Conservation (phyloP, 2,329 filamentous ascomycete species). For the Microdochium trichocladiopsis region DNA sequence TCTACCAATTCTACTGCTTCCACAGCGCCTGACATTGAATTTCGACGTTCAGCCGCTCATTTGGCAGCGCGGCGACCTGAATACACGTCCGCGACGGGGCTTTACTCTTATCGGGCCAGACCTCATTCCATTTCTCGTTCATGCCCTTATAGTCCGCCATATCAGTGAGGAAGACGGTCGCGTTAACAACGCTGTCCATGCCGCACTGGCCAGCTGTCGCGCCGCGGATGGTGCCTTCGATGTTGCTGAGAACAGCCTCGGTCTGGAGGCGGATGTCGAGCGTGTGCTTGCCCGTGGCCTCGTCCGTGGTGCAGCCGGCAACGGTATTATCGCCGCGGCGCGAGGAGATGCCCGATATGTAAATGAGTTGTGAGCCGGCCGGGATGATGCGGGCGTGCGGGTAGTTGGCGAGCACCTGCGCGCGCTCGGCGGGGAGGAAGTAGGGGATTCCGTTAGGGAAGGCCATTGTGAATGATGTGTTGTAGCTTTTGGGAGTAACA, state of each 20-base stretch:
- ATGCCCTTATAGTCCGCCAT: constrained; percentile 23
- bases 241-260: constrained; percentile 22
- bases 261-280: constrained; percentile 22
- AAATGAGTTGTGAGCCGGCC: constrained; percentile 14
- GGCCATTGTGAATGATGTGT: constrained; percentile 6
- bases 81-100: constrained; percentile 24
- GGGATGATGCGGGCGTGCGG: constrained; percentile 22
- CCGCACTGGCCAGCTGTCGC: constrained; percentile 17
- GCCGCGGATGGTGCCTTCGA: constrained; percentile 19
- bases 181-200: constrained; percentile 23
- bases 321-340: constrained; percentile 23
- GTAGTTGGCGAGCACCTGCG: constrained; percentile 26
- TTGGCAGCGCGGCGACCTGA: constrained; percentile 23
- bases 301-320: constrained; percentile 17
- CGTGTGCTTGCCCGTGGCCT: constrained; percentile 13
- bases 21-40: constrained; percentile 20
- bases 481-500: not conserved
- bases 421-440: constrained; percentile 18
- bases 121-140: constrained; percentile 26
- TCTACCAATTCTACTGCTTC: not conserved
- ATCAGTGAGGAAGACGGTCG: constrained; percentile 23
- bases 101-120: constrained; percentile 21
- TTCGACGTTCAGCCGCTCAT: constrained; percentile 21
- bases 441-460: constrained; percentile 18
- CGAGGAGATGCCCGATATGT: constrained; percentile 24